Conservation (phyloP, 75 land plant species). For the Selaginella tamariscina region DNA sequence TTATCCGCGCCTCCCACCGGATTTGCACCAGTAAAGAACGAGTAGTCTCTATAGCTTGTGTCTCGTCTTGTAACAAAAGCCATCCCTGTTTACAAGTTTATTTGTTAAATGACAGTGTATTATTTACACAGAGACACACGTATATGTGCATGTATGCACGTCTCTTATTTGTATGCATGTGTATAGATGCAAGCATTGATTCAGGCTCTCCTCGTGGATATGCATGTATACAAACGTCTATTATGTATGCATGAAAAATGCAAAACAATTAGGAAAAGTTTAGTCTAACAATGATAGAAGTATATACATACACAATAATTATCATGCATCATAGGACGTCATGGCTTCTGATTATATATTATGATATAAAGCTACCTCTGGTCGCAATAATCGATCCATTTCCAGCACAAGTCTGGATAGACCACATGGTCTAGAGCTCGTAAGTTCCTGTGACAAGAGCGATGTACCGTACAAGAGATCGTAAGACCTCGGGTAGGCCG, state of each 20-base stretch:
- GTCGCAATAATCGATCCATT: constrained; percentile 72
- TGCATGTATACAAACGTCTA: constrained; percentile 10
- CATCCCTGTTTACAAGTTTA: constrained; percentile 45
- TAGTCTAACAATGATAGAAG: background rate
- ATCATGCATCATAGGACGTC: constrained; percentile 21
- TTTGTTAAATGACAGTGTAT: constrained; percentile 3
- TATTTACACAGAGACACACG: background rate
- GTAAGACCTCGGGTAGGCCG: constrained; percentile 53
- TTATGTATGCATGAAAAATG: no score
- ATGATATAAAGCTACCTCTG: constrained; percentile 40
- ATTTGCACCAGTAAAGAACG: background rate
- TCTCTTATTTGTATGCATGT: background rate
- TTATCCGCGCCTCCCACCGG: background rate
- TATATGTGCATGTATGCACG: background rate
- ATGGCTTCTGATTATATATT: constrained; percentile 15
- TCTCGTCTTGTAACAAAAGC: constrained; percentile 46
- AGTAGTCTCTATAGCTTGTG: constrained; percentile 25
- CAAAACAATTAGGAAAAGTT: background rate
- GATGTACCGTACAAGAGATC: constrained; percentile 54
- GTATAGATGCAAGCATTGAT: constrained; percentile 11
- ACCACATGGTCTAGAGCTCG: constrained; percentile 26
- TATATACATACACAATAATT: constrained; percentile 2
- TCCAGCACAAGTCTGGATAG: constrained; percentile 46
- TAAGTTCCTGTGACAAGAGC: constrained; percentile 37
- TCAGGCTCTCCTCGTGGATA: constrained; percentile 22